A percentile compares a stretch with the other conserved stretches of the same genome.
These are phyloP conservation scores for Dillenia suffruticosa DNA, from an alignment of 164 flowering plant genomes.

Conservation along the genomic window DNA sequence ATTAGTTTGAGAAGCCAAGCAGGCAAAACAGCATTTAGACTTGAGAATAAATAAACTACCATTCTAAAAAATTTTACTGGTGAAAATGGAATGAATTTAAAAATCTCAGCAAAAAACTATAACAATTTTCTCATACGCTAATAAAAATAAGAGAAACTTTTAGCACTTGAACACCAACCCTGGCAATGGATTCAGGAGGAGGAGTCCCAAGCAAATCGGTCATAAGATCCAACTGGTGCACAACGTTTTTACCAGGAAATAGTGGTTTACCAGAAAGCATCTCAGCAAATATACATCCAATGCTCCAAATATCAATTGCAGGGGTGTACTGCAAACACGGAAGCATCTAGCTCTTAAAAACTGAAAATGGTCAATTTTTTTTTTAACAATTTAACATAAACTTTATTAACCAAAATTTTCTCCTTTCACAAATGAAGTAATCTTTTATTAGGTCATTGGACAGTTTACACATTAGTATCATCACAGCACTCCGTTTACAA, in stretches of 20 bases:
- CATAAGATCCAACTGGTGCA: slow-evolving; percentile 58
- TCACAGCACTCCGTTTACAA: too few relatives aligned
- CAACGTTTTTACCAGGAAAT: slow-evolving; percentile 61
- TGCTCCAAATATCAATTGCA: slow-evolving; percentile 65
- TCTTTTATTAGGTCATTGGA: background rate
- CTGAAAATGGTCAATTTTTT: background rate
- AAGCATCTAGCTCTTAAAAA: background rate
- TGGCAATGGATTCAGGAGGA: slow-evolving; percentile 42
- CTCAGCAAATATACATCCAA: slow-evolving; percentile 69
- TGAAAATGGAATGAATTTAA: too few relatives aligned
- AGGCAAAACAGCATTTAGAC: too few relatives aligned
- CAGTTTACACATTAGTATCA: too few relatives aligned
- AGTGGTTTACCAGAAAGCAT: slow-evolving; percentile 54
- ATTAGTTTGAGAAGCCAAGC: background rate
- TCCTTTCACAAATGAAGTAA: background rate
- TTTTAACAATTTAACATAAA: background rate
- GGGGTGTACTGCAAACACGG: slow-evolving; percentile 48
- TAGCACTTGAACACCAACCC: slow-evolving; percentile 29
- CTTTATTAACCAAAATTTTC: background rate
- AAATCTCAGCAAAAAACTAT: too few relatives aligned
- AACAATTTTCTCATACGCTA: too few relatives aligned
- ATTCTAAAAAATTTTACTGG: too few relatives aligned
- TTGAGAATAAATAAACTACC: too few relatives aligned
- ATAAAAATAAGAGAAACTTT: background rate
- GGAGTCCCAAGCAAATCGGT: slow-evolving; percentile 64